Base-by-base conservation (phyloP, 768 basidiomycete species). In the Serendipita indica region DNA sequence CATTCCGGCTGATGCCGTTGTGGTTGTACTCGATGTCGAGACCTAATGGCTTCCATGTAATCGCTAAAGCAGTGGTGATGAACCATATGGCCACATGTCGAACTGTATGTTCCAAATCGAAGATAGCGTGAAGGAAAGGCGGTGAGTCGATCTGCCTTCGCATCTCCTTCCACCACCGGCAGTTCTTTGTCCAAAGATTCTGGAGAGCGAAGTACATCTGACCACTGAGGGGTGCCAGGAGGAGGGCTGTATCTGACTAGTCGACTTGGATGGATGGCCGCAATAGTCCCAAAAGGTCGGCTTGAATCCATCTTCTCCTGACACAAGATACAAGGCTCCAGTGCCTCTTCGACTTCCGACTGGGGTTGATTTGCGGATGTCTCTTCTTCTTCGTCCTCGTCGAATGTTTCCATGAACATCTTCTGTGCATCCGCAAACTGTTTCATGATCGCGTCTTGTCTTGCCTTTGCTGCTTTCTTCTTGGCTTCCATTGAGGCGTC, bases 81-180 rank as follows among this genome's bases (percentile, higher is more conserved):
- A 92, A 99, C 98, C 77, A 93, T 81, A 67, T 98, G 96, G 32
- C 84, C 90, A 69, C 94, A 98, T 35, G 90, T 83, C 0, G 92
- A 91, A 7, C 84, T 73, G 66, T 92, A 77, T 12, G 97, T 73
- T 1, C 92, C 92, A 67, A 94, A 94, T 27, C 84, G 82, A 49
- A 7, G 2, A 39, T 27, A 20, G 18, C 33, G 18, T 28, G n/a
- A 30, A 49, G 32, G 32, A 25, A 16, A 7, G 28, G 62, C 54
- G 5, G 71, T 65, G n/a, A n/a, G n/a, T n/a, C n/a, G n/a, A n/a
- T n/a, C n/a, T n/a, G n/a, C n/a, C n/a, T n/a, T n/a, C 14, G 71
- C 67, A 32, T 71, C 71, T 1, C 65, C 68, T 30, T 69, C 66
- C 12, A 69, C 63, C 12, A 61, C 35, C 2, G 57, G 20, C 1